Conservation (phyloP, 768 basidiomycete genomes). For the Rubroboletus pulcherrimus region DNA sequence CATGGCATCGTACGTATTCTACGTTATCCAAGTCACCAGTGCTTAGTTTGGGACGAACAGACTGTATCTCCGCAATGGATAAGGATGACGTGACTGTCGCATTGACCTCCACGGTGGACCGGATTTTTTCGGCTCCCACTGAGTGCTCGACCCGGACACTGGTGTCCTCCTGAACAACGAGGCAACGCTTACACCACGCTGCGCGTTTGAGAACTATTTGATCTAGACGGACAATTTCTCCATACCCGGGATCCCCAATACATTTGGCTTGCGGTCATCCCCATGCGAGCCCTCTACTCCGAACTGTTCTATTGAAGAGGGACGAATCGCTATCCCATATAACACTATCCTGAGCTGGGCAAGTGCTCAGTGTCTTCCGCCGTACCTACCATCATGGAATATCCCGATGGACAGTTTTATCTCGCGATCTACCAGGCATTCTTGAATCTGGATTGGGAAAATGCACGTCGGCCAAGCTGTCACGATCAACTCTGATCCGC, state of each 20-base stretch:
- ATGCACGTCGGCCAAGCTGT: constrained; percentile 71
- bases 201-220: not conserved
- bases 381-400: constrained; percentile 72
- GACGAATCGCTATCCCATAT: constrained; percentile 38
- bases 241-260: constrained; percentile 76
- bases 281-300: constrained; percentile 51
- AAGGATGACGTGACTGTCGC: constrained; percentile 78
- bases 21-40: not conserved
- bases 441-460: constrained; percentile 67
- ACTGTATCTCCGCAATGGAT: constrained; percentile 75
- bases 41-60: constrained; percentile 32
- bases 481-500: constrained; percentile 80
- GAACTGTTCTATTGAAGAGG: not conserved
- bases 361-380: constrained; percentile 91
- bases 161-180: constrained; percentile 89
- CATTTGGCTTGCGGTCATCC: constrained; percentile 78
- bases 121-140: constrained; percentile 74
- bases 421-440: constrained; percentile 73
- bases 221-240: constrained; percentile 88
- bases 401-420: constrained; percentile 67
- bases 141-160: constrained; percentile 74
- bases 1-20: constrained; percentile 63
- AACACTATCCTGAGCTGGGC: constrained; percentile 78
- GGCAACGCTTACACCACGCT: constrained; percentile 28
- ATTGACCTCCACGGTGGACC: constrained; percentile 83